Percentiles rank a stretch among this genome's conserved stretches.
phyloP scores from a whole-genome alignment of 2,329 filamentous ascomycete species.

The Mycogone perniciosa region DNA sequence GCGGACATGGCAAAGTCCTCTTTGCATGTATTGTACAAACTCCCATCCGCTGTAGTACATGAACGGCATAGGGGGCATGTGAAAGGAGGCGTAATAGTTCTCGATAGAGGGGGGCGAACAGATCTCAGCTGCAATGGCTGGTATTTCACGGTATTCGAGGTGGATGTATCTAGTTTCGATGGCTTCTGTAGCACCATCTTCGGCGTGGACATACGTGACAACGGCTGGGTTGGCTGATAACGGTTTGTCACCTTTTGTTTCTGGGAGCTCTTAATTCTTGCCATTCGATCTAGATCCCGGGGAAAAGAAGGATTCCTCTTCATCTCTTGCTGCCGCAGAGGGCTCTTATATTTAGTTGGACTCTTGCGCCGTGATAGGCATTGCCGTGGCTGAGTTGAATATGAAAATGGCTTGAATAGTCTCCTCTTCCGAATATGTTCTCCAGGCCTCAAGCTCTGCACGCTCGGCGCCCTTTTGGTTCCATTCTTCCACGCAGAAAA shows the following conservation, averaged over 20 bases:
- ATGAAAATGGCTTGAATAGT: background rate
- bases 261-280: background rate
- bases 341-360: background rate
- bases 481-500: background rate
- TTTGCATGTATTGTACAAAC: background rate
- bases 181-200: too few species aligned
- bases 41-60: background rate
- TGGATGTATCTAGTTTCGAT: too few species aligned
- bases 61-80: background rate
- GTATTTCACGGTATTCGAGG: background rate
- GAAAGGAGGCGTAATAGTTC: background rate
- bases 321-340: too few species aligned
- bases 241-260: background rate
- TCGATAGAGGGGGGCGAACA: background rate
- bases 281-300: background rate
- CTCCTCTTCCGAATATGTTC: background rate
- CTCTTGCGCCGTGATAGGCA: background rate
- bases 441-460: background rate
- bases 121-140: background rate
- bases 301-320: too few species aligned
- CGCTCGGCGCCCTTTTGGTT: background rate
- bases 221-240: too few species aligned
- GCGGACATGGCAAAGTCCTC: background rate
- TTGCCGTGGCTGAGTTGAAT: background rate
- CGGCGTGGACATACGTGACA: too few species aligned